phyloP scores from a whole-genome alignment of 2,329 filamentous ascomycete genomes.

The Paraconiothyrium sp. region DNA sequence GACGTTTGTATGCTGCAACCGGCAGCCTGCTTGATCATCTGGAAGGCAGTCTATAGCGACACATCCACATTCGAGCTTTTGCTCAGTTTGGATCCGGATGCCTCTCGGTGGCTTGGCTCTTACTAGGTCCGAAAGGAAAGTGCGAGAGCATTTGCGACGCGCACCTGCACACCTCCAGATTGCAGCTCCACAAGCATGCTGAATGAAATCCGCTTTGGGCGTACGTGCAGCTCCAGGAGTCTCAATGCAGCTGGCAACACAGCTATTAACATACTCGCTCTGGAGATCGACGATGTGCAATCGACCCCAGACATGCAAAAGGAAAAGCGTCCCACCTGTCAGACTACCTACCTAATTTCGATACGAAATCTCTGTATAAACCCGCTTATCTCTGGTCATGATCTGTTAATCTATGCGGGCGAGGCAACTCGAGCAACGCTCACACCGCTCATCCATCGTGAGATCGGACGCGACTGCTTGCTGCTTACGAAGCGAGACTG shows the following conservation, averaged over 20 bases:
- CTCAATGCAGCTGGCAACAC: background rate
- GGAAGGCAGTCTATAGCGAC: background rate
- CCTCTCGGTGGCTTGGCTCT: background rate
- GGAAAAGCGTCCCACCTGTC: background rate
- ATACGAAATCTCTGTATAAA: background rate
- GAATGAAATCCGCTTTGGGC: background rate
- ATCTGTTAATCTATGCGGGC: background rate
- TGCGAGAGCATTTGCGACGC: background rate
- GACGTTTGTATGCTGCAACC: background rate
- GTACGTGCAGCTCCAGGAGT: background rate
- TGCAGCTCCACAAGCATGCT: background rate
- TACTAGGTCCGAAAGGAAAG: background rate
- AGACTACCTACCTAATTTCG: background rate
- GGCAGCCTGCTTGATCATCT: background rate
- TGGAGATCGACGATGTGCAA: slow-evolving; percentile 5
- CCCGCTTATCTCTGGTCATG: background rate
- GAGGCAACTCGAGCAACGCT: background rate
- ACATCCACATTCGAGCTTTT: background rate
- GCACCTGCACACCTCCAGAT: background rate
- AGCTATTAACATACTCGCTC: background rate
- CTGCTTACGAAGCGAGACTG: slow-evolving; percentile 6
- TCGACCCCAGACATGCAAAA: background rate
- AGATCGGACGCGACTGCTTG: slow-evolving; percentile 7
- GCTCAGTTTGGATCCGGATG: background rate
- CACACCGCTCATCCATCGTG: slow-evolving; percentile 20